A percentile compares a stretch with the other conserved stretches of the same genome.
These are phyloP conservation scores for Silene noctiflora DNA, from an alignment of 179 eudicot species.

Conservation along the genomic window DNA sequence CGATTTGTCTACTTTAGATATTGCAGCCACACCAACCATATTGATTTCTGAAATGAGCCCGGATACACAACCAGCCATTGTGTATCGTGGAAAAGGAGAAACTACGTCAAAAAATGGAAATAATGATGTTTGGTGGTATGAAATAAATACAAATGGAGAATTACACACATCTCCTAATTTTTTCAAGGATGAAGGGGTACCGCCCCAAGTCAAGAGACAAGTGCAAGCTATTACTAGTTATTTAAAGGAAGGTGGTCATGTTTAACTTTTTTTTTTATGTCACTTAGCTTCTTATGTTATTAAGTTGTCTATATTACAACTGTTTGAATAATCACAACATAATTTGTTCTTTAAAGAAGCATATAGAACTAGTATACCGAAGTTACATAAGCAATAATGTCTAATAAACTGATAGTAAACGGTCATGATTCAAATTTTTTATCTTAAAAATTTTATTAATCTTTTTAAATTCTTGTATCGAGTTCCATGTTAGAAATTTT, in stretches of 20 bases:
- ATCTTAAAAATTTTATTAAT: too few species aligned
- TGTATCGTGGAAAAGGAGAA: conserved; percentile 5
- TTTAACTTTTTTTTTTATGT: neutral
- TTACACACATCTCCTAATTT: neutral
- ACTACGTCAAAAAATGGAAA: neutral
- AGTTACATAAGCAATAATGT: too few species aligned
- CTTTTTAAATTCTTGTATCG: too few species aligned
- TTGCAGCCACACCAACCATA: neutral
- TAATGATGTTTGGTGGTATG: conserved; percentile 6
- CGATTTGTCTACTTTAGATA: neutral
- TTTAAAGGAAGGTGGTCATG: conserved; percentile 3
- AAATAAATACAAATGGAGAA: conserved; percentile 7
- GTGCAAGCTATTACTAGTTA: neutral
- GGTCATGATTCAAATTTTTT: too few species aligned
- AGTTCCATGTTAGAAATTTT: too few species aligned
- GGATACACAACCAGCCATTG: neutral
- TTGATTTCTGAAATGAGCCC: neutral
- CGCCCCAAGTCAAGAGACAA: neutral
- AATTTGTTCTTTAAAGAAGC: too few species aligned
- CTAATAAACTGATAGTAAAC: too few species aligned
- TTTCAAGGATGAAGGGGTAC: neutral
- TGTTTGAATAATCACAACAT: too few species aligned
- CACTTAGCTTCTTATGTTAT: too few species aligned
- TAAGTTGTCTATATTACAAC: too few species aligned
- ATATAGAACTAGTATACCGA: too few species aligned